These are phyloP conservation scores for Hippophae tibetana DNA, from an alignment of 306 rosid species.

Conservation along the genomic window DNA sequence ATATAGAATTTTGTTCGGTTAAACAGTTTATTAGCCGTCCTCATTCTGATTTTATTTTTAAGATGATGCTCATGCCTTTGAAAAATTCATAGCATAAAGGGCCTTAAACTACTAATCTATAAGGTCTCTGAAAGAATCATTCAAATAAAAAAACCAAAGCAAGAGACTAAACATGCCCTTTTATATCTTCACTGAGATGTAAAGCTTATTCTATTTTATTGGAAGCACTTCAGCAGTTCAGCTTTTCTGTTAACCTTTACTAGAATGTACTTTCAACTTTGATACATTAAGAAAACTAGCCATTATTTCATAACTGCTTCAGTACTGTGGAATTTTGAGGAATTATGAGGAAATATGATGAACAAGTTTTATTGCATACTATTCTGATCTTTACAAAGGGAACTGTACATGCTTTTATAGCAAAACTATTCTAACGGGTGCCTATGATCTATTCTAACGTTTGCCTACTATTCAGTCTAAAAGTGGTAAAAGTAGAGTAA, in stretches of 20 bases:
- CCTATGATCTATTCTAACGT: no score
- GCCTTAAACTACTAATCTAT: background rate
- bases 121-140: background rate
- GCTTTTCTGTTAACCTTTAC: slow-evolving; percentile 9
- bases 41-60: slow-evolving; percentile 11
- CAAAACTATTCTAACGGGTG: no score
- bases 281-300: slow-evolving; percentile 2
- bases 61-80: slow-evolving; percentile 4
- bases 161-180: background rate
- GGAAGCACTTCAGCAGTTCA: slow-evolving; percentile 2
- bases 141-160: background rate
- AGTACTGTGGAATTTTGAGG: no score
- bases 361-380: no score
- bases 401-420: no score
- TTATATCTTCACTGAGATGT: background rate
- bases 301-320: slow-evolving; percentile 4
- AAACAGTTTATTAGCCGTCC: slow-evolving; percentile 27
- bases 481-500: no score
- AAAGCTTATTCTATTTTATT: background rate
- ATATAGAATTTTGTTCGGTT: slow-evolving; percentile 10
- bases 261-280: background rate
- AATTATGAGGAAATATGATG: no score
- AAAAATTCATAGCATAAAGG: slow-evolving; percentile 15
- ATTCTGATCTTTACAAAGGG: no score
- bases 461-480: no score